Percentiles rank a stretch among this genome's conserved stretches.
These are phyloP conservation scores for Didymella pomorum DNA, from an alignment of 2,329 filamentous ascomycete species.

Conservation along the genomic window DNA sequence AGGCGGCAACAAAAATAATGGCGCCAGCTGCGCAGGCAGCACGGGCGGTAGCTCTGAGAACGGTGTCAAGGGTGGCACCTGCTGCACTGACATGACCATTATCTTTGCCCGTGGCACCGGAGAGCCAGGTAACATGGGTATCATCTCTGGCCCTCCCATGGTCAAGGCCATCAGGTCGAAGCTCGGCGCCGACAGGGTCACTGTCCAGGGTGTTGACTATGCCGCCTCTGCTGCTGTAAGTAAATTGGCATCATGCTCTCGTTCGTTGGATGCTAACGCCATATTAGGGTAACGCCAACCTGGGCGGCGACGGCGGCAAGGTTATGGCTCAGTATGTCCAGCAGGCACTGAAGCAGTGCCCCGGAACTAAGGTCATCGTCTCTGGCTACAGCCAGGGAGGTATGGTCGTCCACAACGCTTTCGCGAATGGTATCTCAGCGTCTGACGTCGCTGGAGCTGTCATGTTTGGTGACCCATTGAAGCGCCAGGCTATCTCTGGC, in stretches of 20 bases:
- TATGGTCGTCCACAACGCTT: slow-evolving; percentile 46
- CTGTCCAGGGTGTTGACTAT: slow-evolving; percentile 46
- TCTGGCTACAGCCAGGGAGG: slow-evolving; percentile 47
- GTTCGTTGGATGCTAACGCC: slow-evolving; percentile 4
- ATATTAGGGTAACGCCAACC: slow-evolving; percentile 36
- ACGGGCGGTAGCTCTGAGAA: slow-evolving; percentile 47
- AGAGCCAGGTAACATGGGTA: slow-evolving; percentile 55
- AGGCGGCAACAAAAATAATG: slow-evolving; percentile 22
- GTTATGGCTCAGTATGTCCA: slow-evolving; percentile 37
- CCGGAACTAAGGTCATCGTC: slow-evolving; percentile 43
- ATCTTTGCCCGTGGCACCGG: slow-evolving; percentile 56
- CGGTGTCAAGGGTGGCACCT: slow-evolving; percentile 50
- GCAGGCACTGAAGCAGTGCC: slow-evolving; percentile 40
- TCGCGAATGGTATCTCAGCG: slow-evolving; percentile 34
- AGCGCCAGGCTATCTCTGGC: slow-evolving; percentile 33
- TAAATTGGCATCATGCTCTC: neutral
- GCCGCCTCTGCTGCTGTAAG: slow-evolving; percentile 40
- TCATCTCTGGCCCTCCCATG: slow-evolving; percentile 52
- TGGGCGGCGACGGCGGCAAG: slow-evolving; percentile 38
- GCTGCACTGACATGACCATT: slow-evolving; percentile 54
- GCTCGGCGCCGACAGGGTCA: slow-evolving; percentile 38
- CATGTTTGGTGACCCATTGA: slow-evolving; percentile 45
- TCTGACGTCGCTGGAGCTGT: slow-evolving; percentile 38
- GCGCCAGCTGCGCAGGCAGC: slow-evolving; percentile 32
- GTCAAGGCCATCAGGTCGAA: slow-evolving; percentile 39